Conservation (phyloP, 805 yeast species). For the Kluyveromyces wickerhamii region DNA sequence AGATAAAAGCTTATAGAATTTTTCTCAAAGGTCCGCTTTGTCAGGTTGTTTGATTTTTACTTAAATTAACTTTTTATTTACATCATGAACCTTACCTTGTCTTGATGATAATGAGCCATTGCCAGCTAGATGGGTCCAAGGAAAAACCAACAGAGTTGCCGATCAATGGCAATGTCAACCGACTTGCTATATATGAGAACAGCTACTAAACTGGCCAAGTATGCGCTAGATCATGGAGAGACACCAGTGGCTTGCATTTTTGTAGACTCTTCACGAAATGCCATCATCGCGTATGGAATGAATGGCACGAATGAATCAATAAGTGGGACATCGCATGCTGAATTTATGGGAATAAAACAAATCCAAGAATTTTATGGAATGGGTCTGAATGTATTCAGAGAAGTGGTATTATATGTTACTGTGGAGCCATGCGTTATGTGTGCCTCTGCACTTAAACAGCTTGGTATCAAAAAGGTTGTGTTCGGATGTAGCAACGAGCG, state of each 20-base stretch:
- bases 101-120: too few species aligned
- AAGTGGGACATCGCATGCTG: conserved; percentile 90
- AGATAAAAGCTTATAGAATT: too few species aligned
- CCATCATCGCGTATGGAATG: conserved; percentile 66
- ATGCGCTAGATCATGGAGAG: conserved; percentile 59
- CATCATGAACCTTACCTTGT: too few species aligned
- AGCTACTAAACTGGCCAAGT: conserved; percentile 50
- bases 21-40: too few species aligned
- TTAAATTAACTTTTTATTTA: too few species aligned
- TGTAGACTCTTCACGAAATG: conserved; percentile 36
- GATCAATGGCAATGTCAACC: neutral
- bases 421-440: conserved; percentile 99
- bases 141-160: neutral
- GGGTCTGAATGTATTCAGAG: conserved; percentile 35
- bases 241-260: conserved; percentile 83
- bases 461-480: conserved; percentile 62
- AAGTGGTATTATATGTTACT: conserved; percentile 75
- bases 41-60: too few species aligned
- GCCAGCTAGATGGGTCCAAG: too few species aligned
- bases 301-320: conserved; percentile 80
- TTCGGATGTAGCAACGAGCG: conserved; percentile 94
- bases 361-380: conserved; percentile 31
- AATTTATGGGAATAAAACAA: conserved; percentile 66
- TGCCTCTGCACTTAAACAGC: conserved; percentile 80
- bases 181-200: conserved; percentile 35